Evolutionary conservation across 225 moss, liverwort and hornwort species (phyloP), one percentile per base, ranked within the genome.

Genomic region (Pseudoscleropodium purum): DNA sequence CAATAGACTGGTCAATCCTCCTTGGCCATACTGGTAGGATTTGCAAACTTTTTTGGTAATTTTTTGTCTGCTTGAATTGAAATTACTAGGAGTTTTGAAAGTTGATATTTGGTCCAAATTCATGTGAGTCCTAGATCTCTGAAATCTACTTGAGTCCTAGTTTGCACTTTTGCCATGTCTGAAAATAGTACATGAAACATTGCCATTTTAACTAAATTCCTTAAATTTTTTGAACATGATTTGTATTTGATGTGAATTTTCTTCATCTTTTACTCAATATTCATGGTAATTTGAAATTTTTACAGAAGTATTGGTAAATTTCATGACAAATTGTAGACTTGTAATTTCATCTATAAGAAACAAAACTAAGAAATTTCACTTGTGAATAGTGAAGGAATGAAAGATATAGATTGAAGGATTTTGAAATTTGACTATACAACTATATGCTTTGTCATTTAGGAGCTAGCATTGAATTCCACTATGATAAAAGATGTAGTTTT

Each of bases 401-500:
- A 37, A 5, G 33, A 16, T 72, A 41, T 1, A 72, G 6, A 15
- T 47, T 47, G 9, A 41, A 0, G 13, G 10, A 10, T 29, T 43
- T 27, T 45, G 3, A 29, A 29, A 15, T 25, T 70, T 39, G 8
- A 25, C 15, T 70, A 14, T 1, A 41, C 8, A 1, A 1, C 26
- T 2, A 15, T 26, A 41, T 4, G 5, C 1, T 25, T 5, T 39
- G 1, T 69, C 1, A 0, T 21, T 5, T 41, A 14, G 12, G 0
- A 4, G 7, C 4, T 70, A 70, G 4, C 2, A 70, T 24, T 24
- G 4, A 24, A 1, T 25, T 39, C 2, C 4, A 2, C 4, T 14
- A 8, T 15, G 7, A 5, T 39, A 39, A 39, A 24, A 69, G 23
- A 13, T n/a, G n/a, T n/a, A 6, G 2, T n/a, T 21, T 37, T 21